Percentiles rank a stretch among this genome's conserved stretches.
Evolutionary conservation across 2,329 filamentous ascomycete species (phyloP).

Genomic region (Alternaria sp.): DNA sequence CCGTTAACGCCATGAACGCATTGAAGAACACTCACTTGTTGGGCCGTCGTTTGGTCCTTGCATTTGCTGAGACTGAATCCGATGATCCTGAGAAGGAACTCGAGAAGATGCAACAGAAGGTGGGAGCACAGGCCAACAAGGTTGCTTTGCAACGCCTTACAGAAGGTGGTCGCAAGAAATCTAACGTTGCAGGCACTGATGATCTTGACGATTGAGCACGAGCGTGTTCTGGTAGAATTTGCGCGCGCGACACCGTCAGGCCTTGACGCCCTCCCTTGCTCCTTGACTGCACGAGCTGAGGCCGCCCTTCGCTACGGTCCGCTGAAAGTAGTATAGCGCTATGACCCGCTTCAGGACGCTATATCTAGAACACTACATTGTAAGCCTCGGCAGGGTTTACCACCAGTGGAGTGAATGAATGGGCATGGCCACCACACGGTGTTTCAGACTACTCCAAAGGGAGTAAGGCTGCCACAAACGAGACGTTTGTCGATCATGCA

Average conservation of each 20-base stretch:
- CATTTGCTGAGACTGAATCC: conserved; percentile 88
- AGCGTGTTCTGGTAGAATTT: conserved; percentile 42
- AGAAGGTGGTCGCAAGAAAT: conserved; percentile 82
- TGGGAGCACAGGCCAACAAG: conserved; percentile 87
- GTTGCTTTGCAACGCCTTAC: conserved; percentile 89
- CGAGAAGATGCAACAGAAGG: conserved; percentile 95
- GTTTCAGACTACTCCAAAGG: conserved; percentile 40
- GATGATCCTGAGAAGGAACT: conserved; percentile 96
- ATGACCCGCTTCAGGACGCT: conserved; percentile 44
- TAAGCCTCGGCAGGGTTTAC: conserved; percentile 40
- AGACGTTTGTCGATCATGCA: conserved; percentile 47
- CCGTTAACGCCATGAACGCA: conserved; percentile 87
- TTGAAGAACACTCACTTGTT: conserved; percentile 92
- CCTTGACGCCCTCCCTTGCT: conserved; percentile 48
- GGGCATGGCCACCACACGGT: conserved; percentile 47
- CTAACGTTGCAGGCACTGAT: conserved; percentile 78
- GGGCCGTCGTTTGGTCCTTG: conserved; percentile 85
- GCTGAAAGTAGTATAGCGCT: conserved; percentile 41
- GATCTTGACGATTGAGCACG: conserved; percentile 57
- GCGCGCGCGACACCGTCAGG: conserved; percentile 42
- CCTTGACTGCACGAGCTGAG: conserved; percentile 42
- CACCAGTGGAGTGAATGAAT: conserved; percentile 44
- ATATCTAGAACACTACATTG: conserved; percentile 43
- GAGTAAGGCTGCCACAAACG: conserved; percentile 43
- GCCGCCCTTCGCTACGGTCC: conserved; percentile 42